Evolutionary conservation across 257 asterid genomes (phyloP).

Genomic region (Nicotiana obtusifolia): DNA sequence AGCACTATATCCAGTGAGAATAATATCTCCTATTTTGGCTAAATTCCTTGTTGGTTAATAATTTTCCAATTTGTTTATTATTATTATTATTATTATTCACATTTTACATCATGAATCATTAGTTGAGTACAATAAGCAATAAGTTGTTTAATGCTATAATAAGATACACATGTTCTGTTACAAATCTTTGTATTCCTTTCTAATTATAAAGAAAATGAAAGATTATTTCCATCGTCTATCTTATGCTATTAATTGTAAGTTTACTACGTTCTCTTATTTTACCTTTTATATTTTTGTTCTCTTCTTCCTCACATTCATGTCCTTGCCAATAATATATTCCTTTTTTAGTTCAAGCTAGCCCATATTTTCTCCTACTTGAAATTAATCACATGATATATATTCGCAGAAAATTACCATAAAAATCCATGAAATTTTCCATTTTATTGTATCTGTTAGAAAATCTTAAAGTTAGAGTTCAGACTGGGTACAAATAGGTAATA

Average conservation of each 20-base stretch:
- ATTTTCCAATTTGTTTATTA: constrained; percentile 5
- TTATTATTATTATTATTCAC: constrained; percentile 2
- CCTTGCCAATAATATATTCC: no score
- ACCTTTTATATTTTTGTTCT: not conserved
- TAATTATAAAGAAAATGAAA: not conserved
- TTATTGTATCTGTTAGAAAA: not conserved
- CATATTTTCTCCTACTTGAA: not conserved
- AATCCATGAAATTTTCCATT: not conserved
- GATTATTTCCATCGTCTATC: not conserved
- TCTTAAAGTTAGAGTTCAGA: no score
- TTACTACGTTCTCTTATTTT: not conserved
- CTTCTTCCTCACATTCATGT: not conserved
- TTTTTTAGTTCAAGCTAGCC: not conserved
- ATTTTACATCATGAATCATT: not conserved
- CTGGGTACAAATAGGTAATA: no score
- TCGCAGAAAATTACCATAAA: not conserved
- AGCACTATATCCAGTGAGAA: constrained; percentile 41
- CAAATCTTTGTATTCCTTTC: not conserved
- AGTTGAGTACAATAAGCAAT: constrained; percentile 14
- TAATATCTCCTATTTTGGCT: constrained; percentile 53
- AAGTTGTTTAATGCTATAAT: constrained; percentile 15
- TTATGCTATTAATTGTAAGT: not conserved
- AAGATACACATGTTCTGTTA: not conserved
- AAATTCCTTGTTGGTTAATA: constrained; percentile 11
- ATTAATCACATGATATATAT: not conserved